Base-by-base conservation (phyloP, 2,329 filamentous ascomycete species). In the Trichophyton verrucosum region DNA sequence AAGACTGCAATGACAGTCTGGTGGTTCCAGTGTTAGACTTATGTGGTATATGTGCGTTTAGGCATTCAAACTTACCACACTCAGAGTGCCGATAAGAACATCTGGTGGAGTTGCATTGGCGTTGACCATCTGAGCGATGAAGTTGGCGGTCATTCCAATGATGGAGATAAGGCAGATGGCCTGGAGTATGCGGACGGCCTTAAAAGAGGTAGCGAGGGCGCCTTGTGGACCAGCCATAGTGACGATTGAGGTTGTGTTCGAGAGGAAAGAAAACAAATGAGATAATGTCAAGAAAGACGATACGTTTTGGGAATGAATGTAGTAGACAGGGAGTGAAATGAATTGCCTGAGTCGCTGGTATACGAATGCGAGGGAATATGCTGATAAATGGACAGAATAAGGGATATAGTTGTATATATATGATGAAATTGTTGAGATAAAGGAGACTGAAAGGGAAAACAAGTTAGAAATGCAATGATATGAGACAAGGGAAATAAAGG, bases 121-220 rank as follows among this genome's bases (percentile, higher is more conserved):
- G 49, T 79, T 76, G 51, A 89, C 83, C 71, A 95, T 90, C 67
- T 88, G 81, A 24, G 85, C 80, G 68, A 95, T 86, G 74, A 96
- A 95, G 74, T 91, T 90, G 68, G 87, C 83, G 0, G 85, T 85
- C 72, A 96, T 83, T 53, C 90, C 89, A 65, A 95, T 86, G 66
- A 94, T 84, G 62, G 85, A 79, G 61, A 94, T 79, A 70, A 96
- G 86, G 27, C 83, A 83, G 64, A 87, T 75, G 62, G 83, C 80
- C 71, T 95, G 86, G 66, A 91, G 79, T 61, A 81, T 79, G 56
- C 91, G 86, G 66, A 87, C 82, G 66, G 84, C 77, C 62, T 88
- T 84, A 77, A 95, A 95, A 66, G 87, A 87, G 67, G 86, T 84
- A 72, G 88, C 89, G 66, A 94, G 77, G 71, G 87, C 86, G 68